Conservation (phyloP, 805 yeast species). For the Kodamaea laetipori region DNA sequence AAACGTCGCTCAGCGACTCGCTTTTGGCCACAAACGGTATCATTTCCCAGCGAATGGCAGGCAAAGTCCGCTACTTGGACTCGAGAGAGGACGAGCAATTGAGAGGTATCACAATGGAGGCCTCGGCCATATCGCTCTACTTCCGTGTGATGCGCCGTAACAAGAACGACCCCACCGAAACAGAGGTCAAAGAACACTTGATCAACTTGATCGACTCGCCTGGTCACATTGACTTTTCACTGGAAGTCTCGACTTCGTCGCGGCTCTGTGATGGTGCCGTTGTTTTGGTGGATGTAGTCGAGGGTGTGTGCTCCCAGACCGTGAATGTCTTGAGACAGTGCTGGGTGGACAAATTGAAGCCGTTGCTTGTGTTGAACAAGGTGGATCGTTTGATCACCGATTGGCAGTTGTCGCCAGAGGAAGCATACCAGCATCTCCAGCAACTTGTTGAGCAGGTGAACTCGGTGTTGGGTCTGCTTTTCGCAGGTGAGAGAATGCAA, state of each 20-base stretch:
- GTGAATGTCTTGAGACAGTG: slow-evolving; percentile 92
- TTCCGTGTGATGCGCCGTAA: slow-evolving; percentile 61
- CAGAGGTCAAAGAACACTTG: slow-evolving; percentile 67
- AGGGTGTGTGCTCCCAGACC: slow-evolving; percentile 98
- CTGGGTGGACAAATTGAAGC: slow-evolving; percentile 90
- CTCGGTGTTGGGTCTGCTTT: slow-evolving; percentile 90
- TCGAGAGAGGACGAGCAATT: slow-evolving; percentile 94
- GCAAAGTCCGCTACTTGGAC: slow-evolving; percentile 89
- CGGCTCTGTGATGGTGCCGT: slow-evolving; percentile 96
- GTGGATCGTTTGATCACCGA: slow-evolving; percentile 85
- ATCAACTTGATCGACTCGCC: slow-evolving; percentile 96
- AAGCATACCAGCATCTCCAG: slow-evolving; percentile 79
- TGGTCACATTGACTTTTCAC: slow-evolving; percentile 97
- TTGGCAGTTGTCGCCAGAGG: slow-evolving; percentile 76
- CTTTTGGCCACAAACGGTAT: slow-evolving; percentile 94
- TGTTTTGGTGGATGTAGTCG: slow-evolving; percentile 93
- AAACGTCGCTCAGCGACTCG: slow-evolving; percentile 92
- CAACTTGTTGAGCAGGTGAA: slow-evolving; percentile 90
- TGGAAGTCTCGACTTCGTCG: slow-evolving; percentile 95
- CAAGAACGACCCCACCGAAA: slow-evolving; percentile 30
- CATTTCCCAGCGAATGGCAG: slow-evolving; percentile 92
- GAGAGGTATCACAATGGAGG: slow-evolving; percentile 97
- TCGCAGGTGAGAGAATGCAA: slow-evolving; percentile 88
- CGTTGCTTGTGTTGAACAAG: slow-evolving; percentile 85
- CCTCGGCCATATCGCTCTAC: slow-evolving; percentile 91